Conservation (phyloP, 2,329 filamentous ascomycete genomes). For the Lanzia echinophila region DNA sequence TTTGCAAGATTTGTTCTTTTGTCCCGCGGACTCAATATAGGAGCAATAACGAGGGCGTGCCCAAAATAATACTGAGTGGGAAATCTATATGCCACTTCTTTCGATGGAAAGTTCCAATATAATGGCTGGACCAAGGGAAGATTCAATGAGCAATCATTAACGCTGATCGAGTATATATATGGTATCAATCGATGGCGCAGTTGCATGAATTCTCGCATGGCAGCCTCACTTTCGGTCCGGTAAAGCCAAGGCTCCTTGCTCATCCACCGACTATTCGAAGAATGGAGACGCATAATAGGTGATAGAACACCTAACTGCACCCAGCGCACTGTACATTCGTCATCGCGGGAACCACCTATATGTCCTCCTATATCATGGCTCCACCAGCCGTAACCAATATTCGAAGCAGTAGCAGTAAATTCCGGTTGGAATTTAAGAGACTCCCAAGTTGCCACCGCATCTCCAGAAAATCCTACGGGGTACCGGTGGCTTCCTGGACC, state of each 20-base stretch:
- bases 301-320: constrained; percentile 47
- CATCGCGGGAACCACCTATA: constrained; percentile 47
- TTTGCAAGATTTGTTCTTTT: not conserved
- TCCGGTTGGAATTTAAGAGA: constrained; percentile 58
- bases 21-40: not conserved
- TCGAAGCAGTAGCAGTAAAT: constrained; percentile 59
- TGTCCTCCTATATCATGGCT: constrained; percentile 63
- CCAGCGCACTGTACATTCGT: constrained; percentile 40
- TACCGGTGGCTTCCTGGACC: not conserved
- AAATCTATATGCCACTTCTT: not conserved
- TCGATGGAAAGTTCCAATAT: not conserved
- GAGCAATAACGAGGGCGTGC: not conserved
- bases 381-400: constrained; percentile 65
- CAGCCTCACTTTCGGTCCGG: constrained; percentile 37
- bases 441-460: constrained; percentile 52
- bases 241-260: constrained; percentile 58
- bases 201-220: constrained; percentile 13
- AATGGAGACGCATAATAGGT: constrained; percentile 55
- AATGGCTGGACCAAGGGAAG: not conserved
- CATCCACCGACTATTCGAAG: constrained; percentile 49
- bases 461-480: constrained; percentile 51
- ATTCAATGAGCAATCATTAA: not conserved
- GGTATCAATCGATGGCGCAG: not conserved
- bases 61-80: not conserved
- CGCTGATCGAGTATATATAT: not conserved